These are phyloP conservation scores for Apiospora koreana DNA, from an alignment of 2,329 filamentous ascomycete genomes.

Conservation along the genomic window DNA sequence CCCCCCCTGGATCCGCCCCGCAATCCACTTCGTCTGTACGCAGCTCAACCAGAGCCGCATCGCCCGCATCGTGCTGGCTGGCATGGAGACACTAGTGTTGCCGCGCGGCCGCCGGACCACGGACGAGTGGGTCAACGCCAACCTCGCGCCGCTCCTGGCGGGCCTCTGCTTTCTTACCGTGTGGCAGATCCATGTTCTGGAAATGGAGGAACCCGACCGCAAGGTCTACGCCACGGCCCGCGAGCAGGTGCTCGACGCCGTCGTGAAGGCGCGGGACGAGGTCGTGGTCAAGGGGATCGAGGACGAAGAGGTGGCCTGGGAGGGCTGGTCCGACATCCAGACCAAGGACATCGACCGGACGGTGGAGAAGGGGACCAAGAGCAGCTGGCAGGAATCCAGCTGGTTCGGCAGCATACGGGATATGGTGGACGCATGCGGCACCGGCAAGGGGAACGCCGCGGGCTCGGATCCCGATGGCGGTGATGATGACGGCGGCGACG, in stretches of 20 bases:
- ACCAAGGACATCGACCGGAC: constrained; percentile 62
- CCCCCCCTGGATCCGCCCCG: constrained; percentile 69
- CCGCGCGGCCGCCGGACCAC: constrained; percentile 45
- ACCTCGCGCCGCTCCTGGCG: constrained; percentile 57
- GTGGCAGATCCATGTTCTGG: constrained; percentile 46
- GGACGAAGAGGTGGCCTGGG: constrained; percentile 52
- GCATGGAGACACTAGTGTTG: constrained; percentile 60
- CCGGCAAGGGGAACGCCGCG: constrained; percentile 20
- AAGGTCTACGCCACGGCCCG: constrained; percentile 48
- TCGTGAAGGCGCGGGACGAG: constrained; percentile 42
- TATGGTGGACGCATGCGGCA: constrained; percentile 40
- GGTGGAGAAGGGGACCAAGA: constrained; percentile 57
- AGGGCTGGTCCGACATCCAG: constrained; percentile 51
- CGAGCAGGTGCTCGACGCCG: constrained; percentile 47
- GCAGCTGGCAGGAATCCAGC: constrained; percentile 59
- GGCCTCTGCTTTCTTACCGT: constrained; percentile 63
- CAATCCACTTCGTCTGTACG: constrained; percentile 66
- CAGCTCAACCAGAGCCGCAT: constrained; percentile 62
- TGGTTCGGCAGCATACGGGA: constrained; percentile 65
- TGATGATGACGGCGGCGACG: constrained; percentile 35
- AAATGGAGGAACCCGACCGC: constrained; percentile 40
- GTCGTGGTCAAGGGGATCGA: constrained; percentile 35
- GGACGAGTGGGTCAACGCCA: constrained; percentile 49
- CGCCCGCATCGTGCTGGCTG: constrained; percentile 73
- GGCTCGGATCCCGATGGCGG: constrained; percentile 34